These are phyloP conservation scores for Saccharomycopsis sp. DNA, from an alignment of 805 yeast species.

Conservation along the genomic window DNA sequence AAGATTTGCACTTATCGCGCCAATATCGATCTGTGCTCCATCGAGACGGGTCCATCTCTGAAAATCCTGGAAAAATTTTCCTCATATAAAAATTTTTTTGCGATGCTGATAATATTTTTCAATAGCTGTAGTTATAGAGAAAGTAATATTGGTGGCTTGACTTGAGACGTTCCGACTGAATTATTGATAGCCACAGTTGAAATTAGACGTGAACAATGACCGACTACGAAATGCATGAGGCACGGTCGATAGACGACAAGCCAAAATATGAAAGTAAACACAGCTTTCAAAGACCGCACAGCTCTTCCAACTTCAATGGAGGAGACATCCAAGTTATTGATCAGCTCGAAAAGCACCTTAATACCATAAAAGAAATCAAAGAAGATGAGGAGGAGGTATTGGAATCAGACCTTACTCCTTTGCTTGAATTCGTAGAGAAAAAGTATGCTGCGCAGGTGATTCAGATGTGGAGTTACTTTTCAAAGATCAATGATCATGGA, in stretches of 20 bases:
- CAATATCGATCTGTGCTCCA: not conserved
- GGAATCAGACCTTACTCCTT: constrained; percentile 10
- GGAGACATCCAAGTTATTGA: not conserved
- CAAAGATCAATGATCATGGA: constrained; percentile 44
- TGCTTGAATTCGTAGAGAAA: constrained; percentile 30
- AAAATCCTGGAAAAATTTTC: no score
- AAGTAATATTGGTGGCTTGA: no score
- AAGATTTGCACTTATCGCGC: no score
- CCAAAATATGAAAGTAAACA: constrained; percentile 1
- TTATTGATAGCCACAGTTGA: no score
- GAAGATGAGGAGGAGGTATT: not conserved
- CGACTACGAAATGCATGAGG: not conserved
- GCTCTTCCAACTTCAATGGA: not conserved
- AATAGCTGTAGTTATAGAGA: no score
- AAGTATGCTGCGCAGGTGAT: constrained; percentile 33
- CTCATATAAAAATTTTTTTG: no score
- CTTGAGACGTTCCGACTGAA: no score
- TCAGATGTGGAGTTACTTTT: constrained; percentile 43
- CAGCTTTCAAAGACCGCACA: not conserved
- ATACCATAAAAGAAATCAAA: not conserved
- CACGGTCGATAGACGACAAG: not conserved
- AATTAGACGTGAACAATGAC: not conserved
- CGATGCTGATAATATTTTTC: no score
- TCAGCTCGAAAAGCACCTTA: not conserved
- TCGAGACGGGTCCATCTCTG: not conserved